Percentiles rank a stretch among this genome's conserved stretches.
Conservation (phyloP, 306 rosid species). For the Trifolium repens region DNA sequence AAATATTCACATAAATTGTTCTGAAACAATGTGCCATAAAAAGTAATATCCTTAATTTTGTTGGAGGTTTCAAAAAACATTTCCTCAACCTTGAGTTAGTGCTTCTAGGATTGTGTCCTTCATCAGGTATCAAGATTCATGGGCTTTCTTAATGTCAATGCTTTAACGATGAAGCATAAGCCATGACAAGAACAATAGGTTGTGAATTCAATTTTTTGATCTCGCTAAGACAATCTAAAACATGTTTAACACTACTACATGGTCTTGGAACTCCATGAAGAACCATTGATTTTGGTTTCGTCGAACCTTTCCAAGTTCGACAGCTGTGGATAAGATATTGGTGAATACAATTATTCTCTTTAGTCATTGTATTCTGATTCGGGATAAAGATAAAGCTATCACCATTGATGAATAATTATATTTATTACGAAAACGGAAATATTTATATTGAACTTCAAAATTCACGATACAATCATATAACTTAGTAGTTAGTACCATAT, state of each 20-base stretch:
- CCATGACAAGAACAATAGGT: conserved; percentile 90
- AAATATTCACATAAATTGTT: conserved; percentile 91
- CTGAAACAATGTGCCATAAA: conserved; percentile 92
- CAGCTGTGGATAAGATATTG: too few relatives aligned
- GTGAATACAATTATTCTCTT: too few relatives aligned
- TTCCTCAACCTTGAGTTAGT: conserved; percentile 84
- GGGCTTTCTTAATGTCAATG: conserved; percentile 84
- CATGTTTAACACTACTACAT: conserved; percentile 66
- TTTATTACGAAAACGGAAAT: too few relatives aligned
- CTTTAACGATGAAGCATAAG: conserved; percentile 81
- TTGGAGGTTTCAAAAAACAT: conserved; percentile 78
- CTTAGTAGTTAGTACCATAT: too few relatives aligned
- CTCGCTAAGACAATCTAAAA: conserved; percentile 74
- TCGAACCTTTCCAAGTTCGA: too few relatives aligned
- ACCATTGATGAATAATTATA: too few relatives aligned
- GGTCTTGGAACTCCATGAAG: conserved; percentile 69
- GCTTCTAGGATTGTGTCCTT: conserved; percentile 97
- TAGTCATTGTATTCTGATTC: too few relatives aligned
- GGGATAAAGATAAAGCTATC: too few relatives aligned
- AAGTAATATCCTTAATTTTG: conserved; percentile 75
- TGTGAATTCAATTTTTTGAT: conserved; percentile 82
- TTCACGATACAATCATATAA: too few relatives aligned
- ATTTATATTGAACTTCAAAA: too few relatives aligned
- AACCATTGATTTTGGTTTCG: too few relatives aligned
- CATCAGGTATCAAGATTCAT: conserved; percentile 71